Evolutionary conservation across 352 stramenopile genomes (phyloP).

Genomic region (Phytophthora pini): DNA sequence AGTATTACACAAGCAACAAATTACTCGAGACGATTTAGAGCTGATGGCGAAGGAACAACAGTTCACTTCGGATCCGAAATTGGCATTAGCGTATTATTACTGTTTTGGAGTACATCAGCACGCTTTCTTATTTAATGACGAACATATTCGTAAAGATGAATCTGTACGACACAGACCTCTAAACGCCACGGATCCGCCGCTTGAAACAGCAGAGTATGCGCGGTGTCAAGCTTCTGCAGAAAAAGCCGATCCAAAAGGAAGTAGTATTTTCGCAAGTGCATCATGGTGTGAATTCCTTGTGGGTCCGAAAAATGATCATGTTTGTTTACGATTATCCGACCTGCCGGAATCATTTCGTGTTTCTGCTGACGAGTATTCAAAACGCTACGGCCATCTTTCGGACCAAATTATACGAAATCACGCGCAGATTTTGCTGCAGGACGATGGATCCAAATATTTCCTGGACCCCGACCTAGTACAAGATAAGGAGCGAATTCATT

Average conservation of each 20-base stretch:
- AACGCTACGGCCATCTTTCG: not conserved
- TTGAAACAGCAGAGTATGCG: not conserved
- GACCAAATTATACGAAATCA: not conserved
- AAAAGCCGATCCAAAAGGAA: not conserved
- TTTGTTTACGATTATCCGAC: not conserved
- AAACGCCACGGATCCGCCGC: not conserved
- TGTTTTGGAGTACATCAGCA: not conserved
- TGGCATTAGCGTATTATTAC: constrained; percentile 1
- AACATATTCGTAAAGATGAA: not conserved
- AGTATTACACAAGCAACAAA: no score
- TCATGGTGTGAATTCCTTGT: not conserved
- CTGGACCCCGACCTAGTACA: not conserved
- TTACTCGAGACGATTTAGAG: no score
- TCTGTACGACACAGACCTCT: not conserved
- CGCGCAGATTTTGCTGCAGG: not conserved
- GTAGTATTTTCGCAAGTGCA: not conserved
- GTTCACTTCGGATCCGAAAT: constrained; percentile 1
- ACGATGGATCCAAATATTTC: not conserved
- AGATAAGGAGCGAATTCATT: not conserved
- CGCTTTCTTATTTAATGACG: constrained; percentile 1
- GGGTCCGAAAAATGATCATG: not conserved
- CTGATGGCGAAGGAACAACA: not conserved
- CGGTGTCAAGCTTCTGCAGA: not conserved
- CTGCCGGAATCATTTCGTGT: not conserved
- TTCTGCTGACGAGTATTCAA: not conserved